Base-by-base conservation (phyloP, 306 rosid genomes). In the Cotoneaster glaucophyllus region DNA sequence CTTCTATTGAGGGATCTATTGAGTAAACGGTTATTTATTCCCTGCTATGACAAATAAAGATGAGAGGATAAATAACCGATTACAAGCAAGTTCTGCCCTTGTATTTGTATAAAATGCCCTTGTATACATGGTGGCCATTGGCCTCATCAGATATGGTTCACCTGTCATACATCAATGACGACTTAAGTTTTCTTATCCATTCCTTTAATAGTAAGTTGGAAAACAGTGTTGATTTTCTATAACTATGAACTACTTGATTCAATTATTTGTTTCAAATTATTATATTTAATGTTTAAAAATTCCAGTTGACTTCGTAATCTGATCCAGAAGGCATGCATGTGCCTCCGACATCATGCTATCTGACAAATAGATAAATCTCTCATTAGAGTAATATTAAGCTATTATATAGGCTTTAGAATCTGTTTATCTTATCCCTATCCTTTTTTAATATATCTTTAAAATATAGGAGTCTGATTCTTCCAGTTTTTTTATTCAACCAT, bases 251-350 rank as follows among this genome's bases (percentile, higher is more conserved):
- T 44, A 21, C 58, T 28, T 54, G 56, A 66, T 21, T 6, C 67
- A 28, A 74, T 74, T 44, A 67, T 28, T 82, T 50, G 43, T 18
- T 77, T 24, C 53, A 44, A 48, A 45, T 70, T 70, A 48, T 53
- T 59, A 25, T 57, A 17, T 65, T 75, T 41, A 24, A 62, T 8
- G 11, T 25, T 19, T n/a, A 48, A 59, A 34, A 74, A 32, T 21
- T 69, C n/a, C 17, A 45, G 67, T 34, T 77, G 67, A 37, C 75
- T 25, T 52, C n/a, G n/a, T 37, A 22, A 22, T 54, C 50, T 52
- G 52, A 44, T 7, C 8, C 50, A 22, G 13, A 37, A 44, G 64
- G 70, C 83, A 76, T 76, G 32, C 64, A 11, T 75, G 54, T 64
- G 80, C 67, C 19, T 45, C 66, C 48, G 77, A 50, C 66, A 34